phyloP scores from a whole-genome alignment of 1,284 basidiomycete species.

The Ustanciosporium gigantosporum region DNA sequence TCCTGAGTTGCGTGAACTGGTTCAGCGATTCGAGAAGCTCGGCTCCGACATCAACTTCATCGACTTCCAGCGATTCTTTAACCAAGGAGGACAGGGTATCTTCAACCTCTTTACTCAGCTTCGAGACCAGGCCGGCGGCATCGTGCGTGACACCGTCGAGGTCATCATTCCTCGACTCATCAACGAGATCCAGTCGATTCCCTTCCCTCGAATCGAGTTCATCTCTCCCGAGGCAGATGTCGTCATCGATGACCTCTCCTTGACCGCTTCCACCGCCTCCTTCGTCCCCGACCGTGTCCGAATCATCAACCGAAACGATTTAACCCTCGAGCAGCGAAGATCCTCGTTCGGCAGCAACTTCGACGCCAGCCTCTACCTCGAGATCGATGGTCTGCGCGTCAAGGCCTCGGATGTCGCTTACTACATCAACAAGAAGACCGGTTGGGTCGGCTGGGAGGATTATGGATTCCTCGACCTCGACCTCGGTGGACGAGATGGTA shows the following conservation, averaged over 20 bases:
- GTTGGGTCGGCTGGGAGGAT: conserved; percentile 61
- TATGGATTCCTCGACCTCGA: conserved; percentile 63
- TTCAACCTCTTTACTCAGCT: conserved; percentile 26
- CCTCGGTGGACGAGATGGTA: conserved; percentile 62
- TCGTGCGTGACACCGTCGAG: conserved; percentile 63
- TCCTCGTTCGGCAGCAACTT: conserved; percentile 63
- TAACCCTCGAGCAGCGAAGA: conserved; percentile 63
- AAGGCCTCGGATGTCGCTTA: conserved; percentile 63
- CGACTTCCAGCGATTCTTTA: conserved; percentile 23
- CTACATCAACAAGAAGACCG: conserved; percentile 63
- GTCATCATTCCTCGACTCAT: conserved; percentile 63
- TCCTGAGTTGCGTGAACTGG: conserved; percentile 52
- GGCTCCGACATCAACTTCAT: conserved; percentile 56
- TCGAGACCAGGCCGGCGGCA: conserved; percentile 47
- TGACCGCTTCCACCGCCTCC: conserved; percentile 61
- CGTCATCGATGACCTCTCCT: conserved; percentile 62
- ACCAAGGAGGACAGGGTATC: conserved; percentile 12
- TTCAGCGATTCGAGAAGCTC: conserved; percentile 61
- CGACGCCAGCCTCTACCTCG: conserved; percentile 61
- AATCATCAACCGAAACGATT: conserved; percentile 63
- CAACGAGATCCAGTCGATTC: conserved; percentile 63
- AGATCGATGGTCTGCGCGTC: conserved; percentile 63
- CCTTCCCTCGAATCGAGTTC: conserved; percentile 64
- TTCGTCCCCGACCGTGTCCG: conserved; percentile 64
- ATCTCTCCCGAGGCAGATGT: conserved; percentile 63